Conservation (phyloP, 228 moss, liverwort and hornwort genomes). For the Sphagnum magellanicum region DNA sequence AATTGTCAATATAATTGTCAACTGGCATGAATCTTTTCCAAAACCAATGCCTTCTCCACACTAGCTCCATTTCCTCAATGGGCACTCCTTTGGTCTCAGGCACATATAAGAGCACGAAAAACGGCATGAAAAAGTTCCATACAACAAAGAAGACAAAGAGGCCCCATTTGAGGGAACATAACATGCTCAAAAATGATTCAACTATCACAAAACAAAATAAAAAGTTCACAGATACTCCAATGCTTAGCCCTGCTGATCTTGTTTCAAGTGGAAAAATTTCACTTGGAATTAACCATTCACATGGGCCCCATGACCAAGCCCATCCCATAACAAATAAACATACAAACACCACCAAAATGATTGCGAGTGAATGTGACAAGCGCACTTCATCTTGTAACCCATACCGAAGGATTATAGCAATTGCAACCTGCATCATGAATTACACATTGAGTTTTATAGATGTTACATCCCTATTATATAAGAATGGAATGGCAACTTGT, state of each 20-base stretch:
- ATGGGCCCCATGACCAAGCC: constrained; percentile 54
- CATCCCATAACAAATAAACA: constrained; percentile 26
- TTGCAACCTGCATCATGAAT: constrained; percentile 14
- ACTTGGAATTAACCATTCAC: constrained; percentile 45
- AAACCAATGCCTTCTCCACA: constrained; percentile 38
- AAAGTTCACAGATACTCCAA: constrained; percentile 35
- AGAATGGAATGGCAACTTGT: neutral
- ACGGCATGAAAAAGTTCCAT: constrained; percentile 27
- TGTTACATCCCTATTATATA: too few species aligned
- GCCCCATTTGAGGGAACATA: constrained; percentile 31
- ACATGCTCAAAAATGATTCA: constrained; percentile 30
- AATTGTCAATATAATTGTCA: too few species aligned
- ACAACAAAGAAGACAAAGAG: constrained; percentile 39
- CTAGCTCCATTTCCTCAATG: constrained; percentile 32
- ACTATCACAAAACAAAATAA: constrained; percentile 38
- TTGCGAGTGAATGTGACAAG: constrained; percentile 8
- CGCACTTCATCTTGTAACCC: constrained; percentile 13
- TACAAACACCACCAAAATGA: constrained; percentile 21
- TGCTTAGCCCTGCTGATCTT: constrained; percentile 35
- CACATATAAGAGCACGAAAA: constrained; percentile 20
- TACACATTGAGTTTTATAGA: too few species aligned
- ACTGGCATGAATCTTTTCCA: constrained; percentile 19
- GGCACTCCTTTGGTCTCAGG: constrained; percentile 44
- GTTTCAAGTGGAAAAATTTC: constrained; percentile 47
- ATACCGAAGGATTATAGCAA: constrained; percentile 20